These are phyloP conservation scores for Globisporangium mamillatum DNA, from an alignment of 352 stramenopile species.

Conservation along the genomic window DNA sequence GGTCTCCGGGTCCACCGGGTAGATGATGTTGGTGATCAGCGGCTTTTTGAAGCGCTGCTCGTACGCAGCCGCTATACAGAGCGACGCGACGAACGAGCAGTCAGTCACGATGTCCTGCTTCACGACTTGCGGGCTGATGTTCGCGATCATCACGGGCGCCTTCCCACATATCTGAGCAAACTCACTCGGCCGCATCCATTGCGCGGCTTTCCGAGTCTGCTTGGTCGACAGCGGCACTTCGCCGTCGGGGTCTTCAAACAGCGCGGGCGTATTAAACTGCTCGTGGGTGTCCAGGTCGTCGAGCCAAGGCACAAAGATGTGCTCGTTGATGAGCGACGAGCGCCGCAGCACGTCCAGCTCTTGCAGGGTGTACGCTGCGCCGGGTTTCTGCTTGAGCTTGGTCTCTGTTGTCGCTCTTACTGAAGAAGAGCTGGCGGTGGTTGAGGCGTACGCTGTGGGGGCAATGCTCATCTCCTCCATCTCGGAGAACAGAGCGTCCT, in stretches of 20 bases:
- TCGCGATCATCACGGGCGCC: slow-evolving; percentile 66
- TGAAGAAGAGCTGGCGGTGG: neutral
- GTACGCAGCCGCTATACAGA: slow-evolving; percentile 91
- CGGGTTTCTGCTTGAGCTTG: slow-evolving; percentile 12
- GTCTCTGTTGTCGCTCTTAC: slow-evolving; percentile 6
- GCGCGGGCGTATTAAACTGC: slow-evolving; percentile 40
- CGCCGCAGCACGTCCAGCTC: slow-evolving; percentile 78
- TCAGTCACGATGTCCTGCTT: slow-evolving; percentile 91
- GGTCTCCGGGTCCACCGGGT: slow-evolving; percentile 83
- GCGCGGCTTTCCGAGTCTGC: slow-evolving; percentile 54
- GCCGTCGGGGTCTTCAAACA: slow-evolving; percentile 74
- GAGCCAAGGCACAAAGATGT: slow-evolving; percentile 82
- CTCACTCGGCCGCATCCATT: slow-evolving; percentile 69
- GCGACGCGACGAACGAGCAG: slow-evolving; percentile 92
- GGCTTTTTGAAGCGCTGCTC: slow-evolving; percentile 89
- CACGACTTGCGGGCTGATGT: slow-evolving; percentile 69
- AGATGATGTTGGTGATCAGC: slow-evolving; percentile 95
- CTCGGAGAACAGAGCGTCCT: neutral
- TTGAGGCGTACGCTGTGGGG: slow-evolving; percentile 1
- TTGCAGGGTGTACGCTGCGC: slow-evolving; percentile 44
- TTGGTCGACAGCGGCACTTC: slow-evolving; percentile 63
- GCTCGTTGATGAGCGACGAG: slow-evolving; percentile 81
- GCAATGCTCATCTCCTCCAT: slow-evolving; percentile 11
- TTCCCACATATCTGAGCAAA: slow-evolving; percentile 46
- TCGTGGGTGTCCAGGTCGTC: slow-evolving; percentile 62